Base-by-base conservation (phyloP, 2,329 filamentous ascomycete species). In the Paraphoma sp. region DNA sequence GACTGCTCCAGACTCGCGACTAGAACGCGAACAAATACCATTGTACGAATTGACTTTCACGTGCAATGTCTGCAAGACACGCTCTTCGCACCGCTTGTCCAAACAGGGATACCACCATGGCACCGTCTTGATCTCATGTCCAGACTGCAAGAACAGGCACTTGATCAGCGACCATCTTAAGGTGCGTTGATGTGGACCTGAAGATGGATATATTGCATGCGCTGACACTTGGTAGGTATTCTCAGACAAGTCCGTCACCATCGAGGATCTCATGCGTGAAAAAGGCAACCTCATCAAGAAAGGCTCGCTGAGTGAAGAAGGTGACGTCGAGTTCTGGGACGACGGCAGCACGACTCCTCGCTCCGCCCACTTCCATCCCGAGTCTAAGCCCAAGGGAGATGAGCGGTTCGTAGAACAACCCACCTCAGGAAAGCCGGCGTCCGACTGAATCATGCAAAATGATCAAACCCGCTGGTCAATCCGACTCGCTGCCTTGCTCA, bases 81-180 rank as follows among this genome's bases (percentile, higher is more conserved):
- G 93, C 55, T 96, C 92, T n/a, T 84, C 87, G 11, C 96, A 99
- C 79, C 85, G 85, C 48, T 83, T 99, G 68, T 92, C 92, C 30
- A 97, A 98, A 78, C 95, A 98, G 73, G 95, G 92, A 31, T 99
- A 99, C 75, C 93, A 98, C 78, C 84, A 89, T 61, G 95, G 95
- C 36, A 94, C 92, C 1, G 89, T 95, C 4, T 82, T 99, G 54
- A 93, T 98, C 63, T 89, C 89, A 33, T 99, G 95, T 74, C 94
- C 95, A 0, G 81, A 82, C 3, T 99, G 95, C 78, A 88, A 89
- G 70, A 93, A 92, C 73, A 86, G 93, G 23, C 95, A 99, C 80
- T 80, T 99, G 64, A 98, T 99, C 69, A 90, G 88, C 71, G 95
- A 99, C 76, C 91, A 99, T 76, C 79, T 99, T 48, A 87, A 86